These are phyloP conservation scores for Penicillium bovifimosum DNA, from an alignment of 495 filamentous ascomycete species.

Conservation along the genomic window DNA sequence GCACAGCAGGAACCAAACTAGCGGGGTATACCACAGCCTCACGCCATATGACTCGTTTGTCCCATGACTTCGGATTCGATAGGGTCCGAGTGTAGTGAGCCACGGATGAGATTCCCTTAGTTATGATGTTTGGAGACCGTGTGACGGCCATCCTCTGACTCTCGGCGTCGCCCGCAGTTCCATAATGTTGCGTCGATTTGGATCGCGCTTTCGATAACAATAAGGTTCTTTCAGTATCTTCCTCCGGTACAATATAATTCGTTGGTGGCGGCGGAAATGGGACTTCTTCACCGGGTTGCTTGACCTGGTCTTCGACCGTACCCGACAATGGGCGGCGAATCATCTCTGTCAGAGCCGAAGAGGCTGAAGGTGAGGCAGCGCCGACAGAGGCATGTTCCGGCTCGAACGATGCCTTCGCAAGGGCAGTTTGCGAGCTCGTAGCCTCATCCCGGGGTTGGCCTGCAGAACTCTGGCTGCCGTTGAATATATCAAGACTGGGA, in stretches of 20 bases:
- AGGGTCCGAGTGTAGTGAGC: conserved; percentile 24
- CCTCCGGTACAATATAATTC: conserved; percentile 16
- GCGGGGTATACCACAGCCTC: conserved; percentile 60
- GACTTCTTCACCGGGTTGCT: conserved; percentile 17
- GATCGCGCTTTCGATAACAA: conserved; percentile 37
- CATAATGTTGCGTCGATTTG: conserved; percentile 32
- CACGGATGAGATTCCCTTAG: conserved; percentile 20
- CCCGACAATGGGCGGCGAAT: conserved; percentile 49
- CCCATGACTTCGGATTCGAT: conserved; percentile 65
- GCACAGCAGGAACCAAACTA: conserved; percentile 71
- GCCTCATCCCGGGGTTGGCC: conserved; percentile 14
- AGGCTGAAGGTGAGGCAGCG: conserved; percentile 12
- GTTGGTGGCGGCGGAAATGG: conserved; percentile 16
- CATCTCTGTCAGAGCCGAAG: conserved; percentile 61
- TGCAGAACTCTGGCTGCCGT: conserved; percentile 7
- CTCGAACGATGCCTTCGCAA: conserved; percentile 11
- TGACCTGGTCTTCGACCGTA: conserved; percentile 20
- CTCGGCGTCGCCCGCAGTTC: conserved; percentile 34
- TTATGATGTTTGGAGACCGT: conserved; percentile 13
- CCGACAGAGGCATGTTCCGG: conserved; percentile 6
- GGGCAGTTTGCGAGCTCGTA: conserved; percentile 7
- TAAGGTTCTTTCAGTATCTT: conserved; percentile 37
- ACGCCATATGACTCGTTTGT: conserved; percentile 57
- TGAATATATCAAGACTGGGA: conserved; percentile 35
- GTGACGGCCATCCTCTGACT: conserved; percentile 21